A percentile compares a stretch with the other conserved stretches of the same genome.
These are phyloP conservation scores for Exophiala lecanii-corni DNA, from an alignment of 2,329 filamentous ascomycete species.

Conservation along the genomic window DNA sequence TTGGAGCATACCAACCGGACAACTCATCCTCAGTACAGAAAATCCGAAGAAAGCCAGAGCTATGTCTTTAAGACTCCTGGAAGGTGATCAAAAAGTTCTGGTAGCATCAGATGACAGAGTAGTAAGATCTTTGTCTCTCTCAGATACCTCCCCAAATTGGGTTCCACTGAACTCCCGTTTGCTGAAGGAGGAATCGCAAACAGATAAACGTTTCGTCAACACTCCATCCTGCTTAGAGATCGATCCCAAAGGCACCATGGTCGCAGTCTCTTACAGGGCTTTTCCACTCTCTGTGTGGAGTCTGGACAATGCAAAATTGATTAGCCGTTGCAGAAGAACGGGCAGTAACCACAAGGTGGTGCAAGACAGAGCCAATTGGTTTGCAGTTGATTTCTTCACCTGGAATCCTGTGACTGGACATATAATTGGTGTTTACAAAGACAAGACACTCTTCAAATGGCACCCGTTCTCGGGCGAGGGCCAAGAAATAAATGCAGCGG, in stretches of 20 bases:
- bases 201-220: conserved; percentile 7
- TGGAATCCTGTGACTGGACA: conserved; percentile 31
- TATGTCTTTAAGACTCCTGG: conserved; percentile 12
- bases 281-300: conserved; percentile 22
- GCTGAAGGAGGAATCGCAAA: conserved; percentile 5
- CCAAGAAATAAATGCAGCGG: conserved; percentile 24
- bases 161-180: neutral
- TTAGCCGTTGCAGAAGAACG: conserved; percentile 7
- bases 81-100: conserved; percentile 6
- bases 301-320: conserved; percentile 5
- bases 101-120: conserved; percentile 7
- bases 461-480: conserved; percentile 29
- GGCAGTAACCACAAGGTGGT: neutral
- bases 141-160: conserved; percentile 2
- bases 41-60: conserved; percentile 13
- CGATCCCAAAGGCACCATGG: conserved; percentile 14
- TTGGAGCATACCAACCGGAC: conserved; percentile 21
- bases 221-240: conserved; percentile 20
- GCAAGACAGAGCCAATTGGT: conserved; percentile 2
- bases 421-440: conserved; percentile 32
- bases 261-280: conserved; percentile 24
- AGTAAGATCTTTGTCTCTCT: conserved; percentile 3
- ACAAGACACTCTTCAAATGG: conserved; percentile 37
- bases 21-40: conserved; percentile 9
- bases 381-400: conserved; percentile 8